Percentiles rank a stretch among this genome's conserved stretches.
Evolutionary conservation across 306 rosid genomes (phyloP).

Genomic region (Acacia confusa): DNA sequence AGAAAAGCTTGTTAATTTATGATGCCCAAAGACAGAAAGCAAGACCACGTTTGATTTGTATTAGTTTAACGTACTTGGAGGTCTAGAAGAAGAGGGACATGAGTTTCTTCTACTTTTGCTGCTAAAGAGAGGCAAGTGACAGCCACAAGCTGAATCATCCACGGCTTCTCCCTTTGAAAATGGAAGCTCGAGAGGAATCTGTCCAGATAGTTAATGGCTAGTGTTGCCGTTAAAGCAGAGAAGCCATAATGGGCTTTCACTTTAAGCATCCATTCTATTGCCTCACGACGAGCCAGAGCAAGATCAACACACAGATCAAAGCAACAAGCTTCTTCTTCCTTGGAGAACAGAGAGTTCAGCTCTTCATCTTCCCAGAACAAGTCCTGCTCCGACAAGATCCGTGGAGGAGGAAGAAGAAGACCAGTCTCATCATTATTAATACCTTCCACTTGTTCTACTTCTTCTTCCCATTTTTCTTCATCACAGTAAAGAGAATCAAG

Average conservation of each 20-base stretch:
- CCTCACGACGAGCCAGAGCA: conserved; percentile 54
- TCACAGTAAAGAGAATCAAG: conserved; percentile 78
- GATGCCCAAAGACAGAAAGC: not conserved
- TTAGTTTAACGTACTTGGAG: conserved; percentile 63
- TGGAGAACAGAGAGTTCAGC: conserved; percentile 61
- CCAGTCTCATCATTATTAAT: not conserved
- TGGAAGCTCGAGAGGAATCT: conserved; percentile 60
- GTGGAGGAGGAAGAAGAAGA: conserved; percentile 31
- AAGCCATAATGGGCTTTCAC: conserved; percentile 73
- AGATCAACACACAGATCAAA: conserved; percentile 22
- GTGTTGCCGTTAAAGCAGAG: conserved; percentile 75
- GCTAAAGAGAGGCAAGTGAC: conserved; percentile 92
- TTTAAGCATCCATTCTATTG: conserved; percentile 80
- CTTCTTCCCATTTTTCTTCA: conserved; percentile 62
- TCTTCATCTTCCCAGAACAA: conserved; percentile 78
- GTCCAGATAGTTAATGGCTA: conserved; percentile 77
- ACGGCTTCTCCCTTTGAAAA: conserved; percentile 79
- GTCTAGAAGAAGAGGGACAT: conserved; percentile 88
- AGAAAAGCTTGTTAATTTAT: not conserved
- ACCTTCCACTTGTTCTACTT: conserved; percentile 34
- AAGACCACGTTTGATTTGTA: not conserved
- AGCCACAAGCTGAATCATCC: conserved; percentile 88
- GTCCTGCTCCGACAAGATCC: conserved; percentile 59
- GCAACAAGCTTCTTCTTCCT: conserved; percentile 46
- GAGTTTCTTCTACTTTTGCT: conserved; percentile 94